Evolutionary conservation across 345 rosid species (phyloP), one percentile per base, ranked within the genome.

Genomic region (Melastoma malabathricum): DNA sequence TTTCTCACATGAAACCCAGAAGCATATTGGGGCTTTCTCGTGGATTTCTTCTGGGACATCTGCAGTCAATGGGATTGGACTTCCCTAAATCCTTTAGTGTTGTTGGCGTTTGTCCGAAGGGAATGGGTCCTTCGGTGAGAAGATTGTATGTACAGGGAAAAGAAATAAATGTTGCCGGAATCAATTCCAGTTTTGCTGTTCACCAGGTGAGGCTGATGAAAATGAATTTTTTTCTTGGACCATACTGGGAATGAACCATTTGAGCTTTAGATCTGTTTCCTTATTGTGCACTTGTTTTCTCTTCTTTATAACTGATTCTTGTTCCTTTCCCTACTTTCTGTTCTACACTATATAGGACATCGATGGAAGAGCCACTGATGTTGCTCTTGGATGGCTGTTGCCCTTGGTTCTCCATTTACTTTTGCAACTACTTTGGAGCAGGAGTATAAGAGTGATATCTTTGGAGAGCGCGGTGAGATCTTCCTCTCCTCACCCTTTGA

Each of bases 21-120:
- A 83, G 93, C 75, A 85, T 89, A 43, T 95, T 89, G 0, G 95
- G 97, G 54, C 82, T 89, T 64, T 89, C 97, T 54, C 97, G 85
- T 54, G 97, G 97, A 23, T 89, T 89, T 59, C 83, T 89, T 54
- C 72, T 89, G 34, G 90, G 94, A 38, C 97, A 84, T 75, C 71
- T 88, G 66, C 88, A 84, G 64, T 76, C 94, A 0, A 18, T 46
- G 43, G 92, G 86, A 47, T 75, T 74, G 5, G 92, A 88, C 62
- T 88, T 89, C 66, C 94, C 90, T 5, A 82, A 86, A 57, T 75
- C 81, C 66, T 71, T 86, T 50, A 79, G 94, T 8, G 94, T 89
- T 16, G 72, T 89, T 48, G 88, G 88, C 44, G 94, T 86, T 2
- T 86, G 94, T 43, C 90, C 93, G 45, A 83, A 86, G 66, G 88